phyloP scores from a whole-genome alignment of 495 filamentous ascomycete genomes.

The Neurospora pannonica region DNA sequence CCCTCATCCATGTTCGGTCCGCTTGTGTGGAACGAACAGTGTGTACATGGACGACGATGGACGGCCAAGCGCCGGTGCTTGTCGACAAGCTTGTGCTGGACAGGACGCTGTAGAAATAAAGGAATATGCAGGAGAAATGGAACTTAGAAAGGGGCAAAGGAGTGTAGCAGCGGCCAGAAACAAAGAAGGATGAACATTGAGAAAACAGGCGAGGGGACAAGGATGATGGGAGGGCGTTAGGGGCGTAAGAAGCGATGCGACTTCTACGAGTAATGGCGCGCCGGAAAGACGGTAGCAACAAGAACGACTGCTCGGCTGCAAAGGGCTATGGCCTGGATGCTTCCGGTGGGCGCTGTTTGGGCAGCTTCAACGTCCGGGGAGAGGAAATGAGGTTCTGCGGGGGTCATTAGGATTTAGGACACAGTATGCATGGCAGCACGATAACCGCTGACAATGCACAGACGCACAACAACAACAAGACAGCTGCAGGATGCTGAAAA shows the following conservation, averaged over 20 bases:
- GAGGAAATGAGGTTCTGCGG: neutral
- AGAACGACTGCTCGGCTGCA: too few species aligned
- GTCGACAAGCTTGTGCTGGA: neutral
- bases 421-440: neutral
- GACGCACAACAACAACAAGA: neutral
- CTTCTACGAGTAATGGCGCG: neutral
- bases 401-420: too few species aligned
- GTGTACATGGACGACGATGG: neutral
- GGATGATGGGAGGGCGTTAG: neutral
- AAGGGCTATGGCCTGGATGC: neutral
- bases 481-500: neutral
- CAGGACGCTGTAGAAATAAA: neutral
- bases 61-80: neutral
- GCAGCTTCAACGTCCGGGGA: too few species aligned
- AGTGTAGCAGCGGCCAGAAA: neutral
- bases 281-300: too few species aligned
- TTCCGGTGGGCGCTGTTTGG: neutral
- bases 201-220: neutral
- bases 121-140: neutral
- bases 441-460: neutral
- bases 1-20: neutral
- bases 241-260: neutral
- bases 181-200: neutral
- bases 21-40: neutral
- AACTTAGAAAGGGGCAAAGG: neutral